Percentiles rank a stretch among this genome's conserved stretches.
phyloP scores from a whole-genome alignment of 495 filamentous ascomycete genomes.

The Chaetomium tenue region DNA sequence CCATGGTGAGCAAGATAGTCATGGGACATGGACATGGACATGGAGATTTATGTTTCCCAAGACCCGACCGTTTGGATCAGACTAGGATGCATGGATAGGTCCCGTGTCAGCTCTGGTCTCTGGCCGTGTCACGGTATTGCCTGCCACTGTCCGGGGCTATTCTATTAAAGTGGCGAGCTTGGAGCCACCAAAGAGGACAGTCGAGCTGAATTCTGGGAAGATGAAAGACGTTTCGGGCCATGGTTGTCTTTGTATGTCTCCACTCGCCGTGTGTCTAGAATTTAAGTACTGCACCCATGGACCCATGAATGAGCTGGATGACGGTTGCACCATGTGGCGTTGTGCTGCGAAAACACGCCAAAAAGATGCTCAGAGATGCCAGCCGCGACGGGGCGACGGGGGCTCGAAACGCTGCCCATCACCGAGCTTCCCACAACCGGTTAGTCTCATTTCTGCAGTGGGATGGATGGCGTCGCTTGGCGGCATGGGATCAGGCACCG shows the following conservation, averaged over 20 bases:
- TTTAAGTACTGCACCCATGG: neutral
- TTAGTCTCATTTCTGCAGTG: neutral
- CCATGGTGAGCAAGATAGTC: neutral
- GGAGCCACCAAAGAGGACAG: neutral
- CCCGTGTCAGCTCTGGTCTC: neutral
- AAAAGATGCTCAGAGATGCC: too few relatives aligned
- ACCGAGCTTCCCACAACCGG: constrained; percentile 9
- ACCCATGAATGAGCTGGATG: constrained; percentile 6
- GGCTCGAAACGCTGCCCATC: constrained; percentile 10
- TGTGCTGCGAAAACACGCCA: neutral
- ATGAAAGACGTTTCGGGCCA: neutral
- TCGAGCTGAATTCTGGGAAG: constrained; percentile 5
- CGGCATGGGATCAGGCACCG: neutral
- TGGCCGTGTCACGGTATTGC: neutral
- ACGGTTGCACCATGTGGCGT: constrained; percentile 9
- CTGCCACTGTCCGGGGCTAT: neutral
- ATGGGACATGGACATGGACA: constrained; percentile 3
- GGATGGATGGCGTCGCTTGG: constrained; percentile 15
- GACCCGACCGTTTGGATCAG: constrained; percentile 13
- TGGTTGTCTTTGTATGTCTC: constrained; percentile 1
- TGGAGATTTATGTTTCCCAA: neutral
- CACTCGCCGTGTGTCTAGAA: neutral
- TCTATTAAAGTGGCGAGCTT: neutral
- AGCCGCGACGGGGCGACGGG: neutral
- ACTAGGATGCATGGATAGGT: neutral